Base-by-base conservation (phyloP, 2,329 filamentous ascomycete species). In the Pochonia chlamydosporia region DNA sequence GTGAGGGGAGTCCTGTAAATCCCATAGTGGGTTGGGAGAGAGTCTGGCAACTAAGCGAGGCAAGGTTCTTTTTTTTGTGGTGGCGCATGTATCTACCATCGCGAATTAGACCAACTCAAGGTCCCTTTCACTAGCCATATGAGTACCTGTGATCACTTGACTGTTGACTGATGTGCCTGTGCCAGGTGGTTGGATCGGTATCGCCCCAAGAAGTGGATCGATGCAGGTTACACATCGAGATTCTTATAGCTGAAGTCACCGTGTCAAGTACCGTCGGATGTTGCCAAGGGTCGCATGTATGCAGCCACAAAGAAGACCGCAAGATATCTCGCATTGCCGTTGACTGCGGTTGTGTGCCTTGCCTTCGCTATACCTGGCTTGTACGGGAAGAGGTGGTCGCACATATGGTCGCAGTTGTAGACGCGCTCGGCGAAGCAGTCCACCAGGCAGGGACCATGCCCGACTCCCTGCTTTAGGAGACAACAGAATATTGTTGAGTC, bases 71-170 rank as follows among this genome's bases (percentile, higher is more conserved):
- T n/a, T n/a, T n/a, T n/a, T n/a, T n/a, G n/a, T n/a, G n/a, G n/a
- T n/a, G n/a, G n/a, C n/a, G n/a, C n/a, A n/a, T n/a, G n/a, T n/a
- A n/a, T n/a, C n/a, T n/a, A n/a, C n/a, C n/a, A n/a, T n/a, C n/a
- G n/a, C n/a, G n/a, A n/a, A n/a, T n/a, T n/a, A n/a, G n/a, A n/a
- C n/a, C n/a, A n/a, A n/a, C n/a, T n/a, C n/a, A n/a, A n/a, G n/a
- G n/a, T n/a, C n/a, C n/a, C n/a, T n/a, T n/a, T n/a, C n/a, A n/a
- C n/a, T n/a, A n/a, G n/a, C n/a, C n/a, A n/a, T n/a, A n/a, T n/a
- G n/a, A n/a, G n/a, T n/a, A n/a, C 13, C 9, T n/a, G 30, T n/a
- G 59, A 56, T 63, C 60, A 62, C 59, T 62, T 63, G 59, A 62
- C 58, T 54, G 48, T 44, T 52, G 52, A 49, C 41, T 49, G 44